A percentile compares a stretch with the other conserved stretches of the same genome.
Conservation (phyloP, 352 stramenopile genomes). For the Poterioochromonas sp. region DNA sequence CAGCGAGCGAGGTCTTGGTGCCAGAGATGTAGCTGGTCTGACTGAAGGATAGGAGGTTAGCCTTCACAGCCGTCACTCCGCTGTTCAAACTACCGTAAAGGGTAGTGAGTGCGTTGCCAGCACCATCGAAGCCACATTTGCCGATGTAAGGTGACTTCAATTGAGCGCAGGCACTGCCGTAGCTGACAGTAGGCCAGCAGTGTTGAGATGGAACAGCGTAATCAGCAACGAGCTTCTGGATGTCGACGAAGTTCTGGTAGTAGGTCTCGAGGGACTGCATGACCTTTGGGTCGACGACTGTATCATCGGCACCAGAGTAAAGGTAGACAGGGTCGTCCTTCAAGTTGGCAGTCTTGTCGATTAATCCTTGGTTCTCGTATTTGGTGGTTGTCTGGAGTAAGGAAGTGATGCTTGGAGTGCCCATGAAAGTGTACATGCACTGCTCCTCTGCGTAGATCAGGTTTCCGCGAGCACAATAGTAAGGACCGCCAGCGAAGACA, state of each 20-base stretch:
- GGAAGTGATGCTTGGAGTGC: neutral
- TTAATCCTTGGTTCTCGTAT: neutral
- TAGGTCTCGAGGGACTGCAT: constrained; percentile 2
- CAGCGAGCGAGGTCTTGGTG: neutral
- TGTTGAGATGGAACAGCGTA: neutral
- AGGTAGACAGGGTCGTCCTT: constrained; percentile 13
- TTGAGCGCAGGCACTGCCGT: neutral
- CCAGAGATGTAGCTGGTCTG: constrained; percentile 9
- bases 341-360: neutral
- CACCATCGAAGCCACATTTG: constrained; percentile 23
- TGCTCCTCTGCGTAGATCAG: neutral
- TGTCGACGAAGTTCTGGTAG: neutral
- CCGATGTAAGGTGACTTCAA: constrained; percentile 3
- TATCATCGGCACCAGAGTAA: constrained; percentile 5
- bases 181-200: constrained; percentile 6
- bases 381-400: neutral
- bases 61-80: neutral
- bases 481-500: constrained; percentile 17
- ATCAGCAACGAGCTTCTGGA: neutral
- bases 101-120: neutral
- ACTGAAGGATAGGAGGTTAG: neutral
- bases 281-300: constrained; percentile 6
- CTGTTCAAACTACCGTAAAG: neutral
- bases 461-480: neutral
- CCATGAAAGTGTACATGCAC: constrained; percentile 1